Conservation (phyloP, 2,329 filamentous ascomycete genomes). For the Teratosphaeria viscida region DNA sequence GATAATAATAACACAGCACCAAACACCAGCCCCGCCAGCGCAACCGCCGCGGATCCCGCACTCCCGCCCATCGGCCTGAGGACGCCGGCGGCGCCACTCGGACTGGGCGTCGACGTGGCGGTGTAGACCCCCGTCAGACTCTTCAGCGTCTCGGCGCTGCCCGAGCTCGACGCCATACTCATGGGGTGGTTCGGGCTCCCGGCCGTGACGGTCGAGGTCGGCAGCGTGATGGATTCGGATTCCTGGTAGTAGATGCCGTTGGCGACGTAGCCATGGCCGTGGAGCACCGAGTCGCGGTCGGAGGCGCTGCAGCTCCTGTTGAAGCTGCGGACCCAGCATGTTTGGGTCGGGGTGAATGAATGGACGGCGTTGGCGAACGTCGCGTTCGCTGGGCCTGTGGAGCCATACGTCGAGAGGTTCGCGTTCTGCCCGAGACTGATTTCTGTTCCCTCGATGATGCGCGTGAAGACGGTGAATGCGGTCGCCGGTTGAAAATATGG, state of each 20-base stretch:
- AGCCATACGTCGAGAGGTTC: conserved; percentile 41
- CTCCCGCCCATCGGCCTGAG: background rate
- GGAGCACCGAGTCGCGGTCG: conserved; percentile 38
- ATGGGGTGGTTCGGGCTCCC: conserved; percentile 25
- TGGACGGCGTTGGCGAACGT: conserved; percentile 47
- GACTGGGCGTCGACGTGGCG: conserved; percentile 27
- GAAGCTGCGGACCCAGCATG: conserved; percentile 51
- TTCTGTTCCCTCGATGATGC: conserved; percentile 41
- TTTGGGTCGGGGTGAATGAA: conserved; percentile 34
- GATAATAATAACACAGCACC: background rate
- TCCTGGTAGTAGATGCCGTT: conserved; percentile 48
- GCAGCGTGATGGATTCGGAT: conserved; percentile 27
- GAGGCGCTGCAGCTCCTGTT: conserved; percentile 43
- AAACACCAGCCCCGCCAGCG: background rate
- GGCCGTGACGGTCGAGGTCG: conserved; percentile 21
- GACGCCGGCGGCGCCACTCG: background rate
- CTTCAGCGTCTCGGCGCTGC: conserved; percentile 6
- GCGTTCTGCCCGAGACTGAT: conserved; percentile 34
- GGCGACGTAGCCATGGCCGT: conserved; percentile 45
- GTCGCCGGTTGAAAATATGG: conserved; percentile 44
- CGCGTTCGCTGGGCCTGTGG: conserved; percentile 47
- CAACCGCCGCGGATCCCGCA: background rate
- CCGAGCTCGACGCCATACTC: conserved; percentile 5
- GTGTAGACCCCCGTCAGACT: conserved; percentile 28
- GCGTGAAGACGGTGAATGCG: conserved; percentile 42